Evolutionary conservation across 2,329 filamentous ascomycete species (phyloP), one percentile per base, ranked within the genome.

Genomic region (Ustilaginoidea virens): DNA sequence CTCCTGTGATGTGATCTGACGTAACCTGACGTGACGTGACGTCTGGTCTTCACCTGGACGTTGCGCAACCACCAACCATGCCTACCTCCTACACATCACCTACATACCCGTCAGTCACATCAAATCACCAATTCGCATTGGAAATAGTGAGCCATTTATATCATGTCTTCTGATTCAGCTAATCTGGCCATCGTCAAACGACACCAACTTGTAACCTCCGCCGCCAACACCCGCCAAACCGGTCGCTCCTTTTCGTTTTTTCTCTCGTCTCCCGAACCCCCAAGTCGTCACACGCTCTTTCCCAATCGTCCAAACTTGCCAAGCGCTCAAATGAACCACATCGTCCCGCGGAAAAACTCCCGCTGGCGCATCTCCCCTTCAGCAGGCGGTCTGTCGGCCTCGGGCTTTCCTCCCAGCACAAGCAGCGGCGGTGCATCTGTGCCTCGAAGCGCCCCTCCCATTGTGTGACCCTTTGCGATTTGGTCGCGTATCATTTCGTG

Each of bases 251-350:
- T 51, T 52, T 47, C 25, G 24, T 32, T 37, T 36, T 21, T 29
- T 25, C 32, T 26, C 8, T 24, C 14, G 20, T 11, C 14, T 7
- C 7, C 23, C 13, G n/a, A 5, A 17, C 10, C 8, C 5, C 9
- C 22, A 2, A 2, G 22, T 23, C 19, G 5, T 10, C 14, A 9
- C 17, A 13, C 12, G 5, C 5, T 17, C 19, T 4, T 4, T 21
- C 14, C 17, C 4, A 22, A 4, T 20, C 12, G 8, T 9, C 5
- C 16, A 14, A 29, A 2, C 23, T 18, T 17, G 17, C 17, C 4
- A 4, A 14, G 10, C 4, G 1, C 9, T 11, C 23, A 61, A 29
- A 61, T 59, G 37, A 49, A 61, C 58, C 58, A 61, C 56, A 60
- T 60, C 6, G 56, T 60, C 15, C 40, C 29, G 13, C 45, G 43